phyloP scores from a whole-genome alignment of 495 filamentous ascomycete genomes.

The Aspergillus sclerotiicarbonarius region DNA sequence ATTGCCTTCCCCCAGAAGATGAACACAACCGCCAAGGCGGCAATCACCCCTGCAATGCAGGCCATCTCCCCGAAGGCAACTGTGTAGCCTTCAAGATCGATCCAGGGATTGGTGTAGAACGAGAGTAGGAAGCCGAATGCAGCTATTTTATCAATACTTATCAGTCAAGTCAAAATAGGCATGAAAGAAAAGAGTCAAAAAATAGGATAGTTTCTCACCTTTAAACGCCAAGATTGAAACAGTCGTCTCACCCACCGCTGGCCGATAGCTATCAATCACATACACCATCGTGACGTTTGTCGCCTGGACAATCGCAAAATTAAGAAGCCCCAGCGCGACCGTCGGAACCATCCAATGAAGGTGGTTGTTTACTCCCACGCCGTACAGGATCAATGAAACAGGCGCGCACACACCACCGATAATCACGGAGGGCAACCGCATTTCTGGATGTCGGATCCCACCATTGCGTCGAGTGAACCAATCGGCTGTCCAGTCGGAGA shows the following conservation, averaged over 20 bases:
- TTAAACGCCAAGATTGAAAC: constrained; percentile 54
- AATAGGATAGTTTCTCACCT: constrained; percentile 20
- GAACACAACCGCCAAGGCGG: constrained; percentile 42
- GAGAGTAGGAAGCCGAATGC: constrained; percentile 58
- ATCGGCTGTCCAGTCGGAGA: constrained; percentile 51
- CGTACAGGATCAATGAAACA: constrained; percentile 48
- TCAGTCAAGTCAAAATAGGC: not conserved
- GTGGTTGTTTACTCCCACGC: constrained; percentile 47
- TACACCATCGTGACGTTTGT: constrained; percentile 55
- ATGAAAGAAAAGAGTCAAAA: too few relatives aligned
- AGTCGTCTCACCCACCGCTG: constrained; percentile 52
- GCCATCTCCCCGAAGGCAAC: constrained; percentile 55
- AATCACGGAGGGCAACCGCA: constrained; percentile 49
- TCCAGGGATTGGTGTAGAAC: constrained; percentile 60
- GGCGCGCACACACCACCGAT: constrained; percentile 45
- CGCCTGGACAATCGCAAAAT: constrained; percentile 50
- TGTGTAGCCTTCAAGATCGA: constrained; percentile 47
- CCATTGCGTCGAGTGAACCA: constrained; percentile 49
- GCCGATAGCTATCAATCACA: constrained; percentile 54
- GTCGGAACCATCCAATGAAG: constrained; percentile 57
- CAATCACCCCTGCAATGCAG: constrained; percentile 40
- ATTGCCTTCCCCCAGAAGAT: constrained; percentile 51
- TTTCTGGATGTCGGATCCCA: constrained; percentile 55
- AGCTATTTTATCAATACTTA: constrained; percentile 17
- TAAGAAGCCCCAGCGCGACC: constrained; percentile 47